These are phyloP conservation scores for Lanmaoa pseudosensibilis DNA, from an alignment of 768 basidiomycete genomes.

Conservation along the genomic window DNA sequence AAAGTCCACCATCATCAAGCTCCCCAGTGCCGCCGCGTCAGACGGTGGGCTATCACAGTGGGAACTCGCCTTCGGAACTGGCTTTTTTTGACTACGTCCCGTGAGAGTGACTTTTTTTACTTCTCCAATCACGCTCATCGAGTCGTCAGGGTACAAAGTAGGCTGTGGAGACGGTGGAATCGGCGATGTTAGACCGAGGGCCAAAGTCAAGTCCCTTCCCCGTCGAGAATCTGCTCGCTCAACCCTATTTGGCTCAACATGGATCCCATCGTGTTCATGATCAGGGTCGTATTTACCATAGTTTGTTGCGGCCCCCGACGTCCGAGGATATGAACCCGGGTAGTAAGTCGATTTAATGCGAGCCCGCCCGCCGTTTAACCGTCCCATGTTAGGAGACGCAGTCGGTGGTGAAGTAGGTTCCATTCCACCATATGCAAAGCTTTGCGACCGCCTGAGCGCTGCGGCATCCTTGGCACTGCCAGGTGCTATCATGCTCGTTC, in stretches of 20 bases:
- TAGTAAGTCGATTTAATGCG: constrained; percentile 72
- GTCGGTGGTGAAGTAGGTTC: constrained; percentile 47
- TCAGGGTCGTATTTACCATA: constrained; percentile 36
- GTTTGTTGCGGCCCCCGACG: constrained; percentile 44
- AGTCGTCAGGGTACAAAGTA: constrained; percentile 72
- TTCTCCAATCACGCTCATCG: constrained; percentile 57
- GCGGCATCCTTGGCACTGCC: constrained; percentile 20
- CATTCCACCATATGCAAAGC: constrained; percentile 53
- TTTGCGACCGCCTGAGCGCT: constrained; percentile 33
- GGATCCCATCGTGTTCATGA: constrained; percentile 35
- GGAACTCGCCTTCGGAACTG: constrained; percentile 25
- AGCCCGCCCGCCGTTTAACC: constrained; percentile 52
- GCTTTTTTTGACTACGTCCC: constrained; percentile 35
- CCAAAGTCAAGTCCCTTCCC: constrained; percentile 41
- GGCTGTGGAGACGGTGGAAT: constrained; percentile 55
- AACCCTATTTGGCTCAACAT: constrained; percentile 22
- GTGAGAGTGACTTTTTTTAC: constrained; percentile 28
- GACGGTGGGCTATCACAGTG: constrained; percentile 23
- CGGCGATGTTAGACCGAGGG: constrained; percentile 37
- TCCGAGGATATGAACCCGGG: constrained; percentile 53
- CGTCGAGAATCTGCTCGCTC: constrained; percentile 46
- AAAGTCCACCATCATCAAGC: constrained; percentile 64
- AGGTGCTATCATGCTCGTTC: constrained; percentile 25
- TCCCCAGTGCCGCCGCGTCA: constrained; percentile 54
- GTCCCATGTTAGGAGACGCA: constrained; percentile 21